Base-by-base conservation (phyloP, 192 early-diverging fungal genomes). In the Chytriomyces sp. region DNA sequence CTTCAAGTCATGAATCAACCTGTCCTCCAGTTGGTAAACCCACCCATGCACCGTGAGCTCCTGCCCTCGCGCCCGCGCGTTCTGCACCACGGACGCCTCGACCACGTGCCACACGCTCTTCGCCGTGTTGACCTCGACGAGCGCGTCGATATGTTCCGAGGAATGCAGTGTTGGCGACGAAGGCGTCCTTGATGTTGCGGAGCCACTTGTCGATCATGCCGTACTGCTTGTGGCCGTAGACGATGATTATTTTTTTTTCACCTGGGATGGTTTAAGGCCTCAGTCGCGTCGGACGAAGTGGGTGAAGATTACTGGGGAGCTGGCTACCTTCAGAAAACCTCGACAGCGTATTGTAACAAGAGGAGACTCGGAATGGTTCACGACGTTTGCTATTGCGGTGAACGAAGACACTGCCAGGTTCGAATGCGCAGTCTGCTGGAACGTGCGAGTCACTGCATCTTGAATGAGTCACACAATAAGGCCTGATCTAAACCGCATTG, bases 341-440 rank as follows among this genome's bases (percentile, higher is more conserved):
- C 89, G 59, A 99, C 94, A 26, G 96, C 93, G 65, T 94, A 99
- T 80, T 98, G 91, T 49, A 99, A 84, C 39, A 96, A 95, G 4
- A 90, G 91, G 7, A 93, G 83, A 38, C 81, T 99, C 97, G 31
- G 90, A 85, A 76, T 90, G 86, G 5, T 80, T 81, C 32, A 98
- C 88, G 41, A 92, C 89, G 82, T 98, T 98, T 72, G 95, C 97
- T 96, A 84, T 98, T 99, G 73, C 97, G 87, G 82, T 97, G 95
- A 14, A 97, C 92, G 80, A 99, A 99, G 38, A 98, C 82, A 65
- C 97, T 93, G 19, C 96, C 96, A 10, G 91, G 90, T 31, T 82
- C 73, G 5, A 86, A 62, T 1, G 74, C 77, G 52, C 79, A 58
- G 52, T 95, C 92, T 32, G 93, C 91, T 34, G 93, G 91, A 30